Percentiles rank a stretch among this genome's conserved stretches.
These are phyloP conservation scores for Adiantum capillusveneris DNA, from an alignment of 75 land plant species.

Conservation along the genomic window DNA sequence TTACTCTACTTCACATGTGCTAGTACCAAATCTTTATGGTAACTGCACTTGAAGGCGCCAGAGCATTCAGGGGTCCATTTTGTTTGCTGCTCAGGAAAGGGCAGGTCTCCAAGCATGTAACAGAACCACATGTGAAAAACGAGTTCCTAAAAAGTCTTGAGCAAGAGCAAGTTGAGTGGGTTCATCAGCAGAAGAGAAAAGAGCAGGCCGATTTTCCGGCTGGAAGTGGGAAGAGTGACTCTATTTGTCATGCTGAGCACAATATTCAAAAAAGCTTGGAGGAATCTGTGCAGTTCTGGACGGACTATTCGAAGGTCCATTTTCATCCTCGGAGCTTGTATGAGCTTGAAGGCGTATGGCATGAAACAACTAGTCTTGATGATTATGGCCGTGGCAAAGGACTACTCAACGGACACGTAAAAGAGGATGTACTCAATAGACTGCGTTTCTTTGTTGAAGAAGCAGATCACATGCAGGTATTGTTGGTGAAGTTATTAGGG, in stretches of 20 bases:
- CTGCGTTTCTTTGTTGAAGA: constrained; percentile 85
- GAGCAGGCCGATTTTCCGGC: too few relatives aligned
- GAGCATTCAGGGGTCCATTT: too few relatives aligned
- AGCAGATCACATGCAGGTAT: constrained; percentile 89
- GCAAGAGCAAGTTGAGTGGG: constrained; percentile 45
- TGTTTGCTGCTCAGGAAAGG: constrained; percentile 53
- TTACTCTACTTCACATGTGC: too few relatives aligned
- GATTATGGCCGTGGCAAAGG: constrained; percentile 76
- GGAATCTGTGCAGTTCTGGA: constrained; percentile 67
- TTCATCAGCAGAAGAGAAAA: constrained; percentile 9
- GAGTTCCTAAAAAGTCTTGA: constrained; percentile 69
- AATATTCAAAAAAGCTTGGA: constrained; percentile 54
- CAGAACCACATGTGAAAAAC: constrained; percentile 63
- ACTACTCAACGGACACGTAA: constrained; percentile 27
- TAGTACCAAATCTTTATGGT: too few relatives aligned
- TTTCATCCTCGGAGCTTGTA: constrained; percentile 76
- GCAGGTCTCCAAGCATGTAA: constrained; percentile 27
- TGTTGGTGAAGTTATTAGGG: too few relatives aligned
- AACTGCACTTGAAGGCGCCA: too few relatives aligned
- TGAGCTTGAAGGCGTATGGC: constrained; percentile 61
- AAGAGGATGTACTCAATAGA: constrained; percentile 68
- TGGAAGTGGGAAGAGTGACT: constrained; percentile 1
- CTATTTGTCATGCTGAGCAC: too few relatives aligned
- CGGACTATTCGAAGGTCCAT: constrained; percentile 82
- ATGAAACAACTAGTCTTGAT: constrained; percentile 52